Evolutionary conservation across 352 stramenopile genomes (phyloP).

Genomic region (Peronospora tabacina): DNA sequence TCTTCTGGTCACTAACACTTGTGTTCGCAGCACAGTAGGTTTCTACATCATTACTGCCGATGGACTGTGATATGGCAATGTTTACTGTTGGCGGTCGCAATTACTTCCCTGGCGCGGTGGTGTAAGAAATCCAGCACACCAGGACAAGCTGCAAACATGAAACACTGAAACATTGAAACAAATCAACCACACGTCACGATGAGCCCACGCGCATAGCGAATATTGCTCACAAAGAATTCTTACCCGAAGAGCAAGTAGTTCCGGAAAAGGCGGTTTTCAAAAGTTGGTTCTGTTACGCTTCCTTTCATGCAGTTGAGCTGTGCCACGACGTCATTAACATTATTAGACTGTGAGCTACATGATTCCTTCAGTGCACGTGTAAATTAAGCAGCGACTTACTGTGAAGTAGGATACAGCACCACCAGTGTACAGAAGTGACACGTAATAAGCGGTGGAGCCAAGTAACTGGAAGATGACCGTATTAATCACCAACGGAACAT

Average conservation of each 20-base stretch:
- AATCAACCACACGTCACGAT: not conserved
- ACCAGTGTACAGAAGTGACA: constrained; percentile 90
- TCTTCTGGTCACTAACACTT: not conserved
- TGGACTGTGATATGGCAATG: constrained; percentile 2
- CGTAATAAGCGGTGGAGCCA: constrained; percentile 87
- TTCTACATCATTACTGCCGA: not conserved
- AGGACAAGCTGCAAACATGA: constrained; percentile 77
- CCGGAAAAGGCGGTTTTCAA: constrained; percentile 69
- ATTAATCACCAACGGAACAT: constrained; percentile 94
- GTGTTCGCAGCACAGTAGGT: not conserved
- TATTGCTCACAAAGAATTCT: constrained; percentile 2
- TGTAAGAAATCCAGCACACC: constrained; percentile 84
- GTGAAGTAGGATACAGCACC: constrained; percentile 92
- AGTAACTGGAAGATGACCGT: constrained; percentile 84
- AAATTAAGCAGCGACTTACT: constrained; percentile 35
- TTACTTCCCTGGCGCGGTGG: constrained; percentile 56
- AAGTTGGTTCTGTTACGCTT: constrained; percentile 60
- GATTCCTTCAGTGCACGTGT: not conserved
- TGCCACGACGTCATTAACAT: not conserved
- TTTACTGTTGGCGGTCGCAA: constrained; percentile 4
- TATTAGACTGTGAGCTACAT: constrained; percentile 6
- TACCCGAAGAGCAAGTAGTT: constrained; percentile 85
- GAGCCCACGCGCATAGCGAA: not conserved
- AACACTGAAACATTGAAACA: constrained; percentile 31
- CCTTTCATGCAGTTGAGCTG: constrained; percentile 87